Evolutionary conservation across 768 basidiomycete species (phyloP).

Genomic region (Lactarius akahatsu): DNA sequence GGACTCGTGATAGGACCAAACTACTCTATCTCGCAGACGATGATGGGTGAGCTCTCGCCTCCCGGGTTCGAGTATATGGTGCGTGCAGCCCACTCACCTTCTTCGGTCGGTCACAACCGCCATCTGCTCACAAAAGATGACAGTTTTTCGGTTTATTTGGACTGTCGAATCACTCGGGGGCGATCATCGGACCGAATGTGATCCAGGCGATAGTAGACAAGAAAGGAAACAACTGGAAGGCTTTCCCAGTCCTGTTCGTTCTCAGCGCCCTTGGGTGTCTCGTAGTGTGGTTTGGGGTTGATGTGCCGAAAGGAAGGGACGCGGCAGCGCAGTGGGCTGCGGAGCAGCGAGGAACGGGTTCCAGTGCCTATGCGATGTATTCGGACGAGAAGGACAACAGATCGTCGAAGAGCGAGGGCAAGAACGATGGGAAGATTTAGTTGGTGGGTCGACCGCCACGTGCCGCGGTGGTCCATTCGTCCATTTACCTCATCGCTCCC

Average conservation of each 20-base stretch:
- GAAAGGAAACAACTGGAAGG: constrained; percentile 74
- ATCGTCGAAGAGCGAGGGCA: background rate
- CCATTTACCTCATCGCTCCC: too few relatives aligned
- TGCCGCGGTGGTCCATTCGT: background rate
- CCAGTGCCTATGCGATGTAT: background rate
- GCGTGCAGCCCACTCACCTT: background rate
- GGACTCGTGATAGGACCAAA: constrained; percentile 85
- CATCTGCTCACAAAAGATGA: background rate
- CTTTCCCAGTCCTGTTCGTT: constrained; percentile 81
- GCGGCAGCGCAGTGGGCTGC: constrained; percentile 43
- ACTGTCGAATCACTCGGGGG: constrained; percentile 56
- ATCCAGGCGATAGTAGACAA: constrained; percentile 78
- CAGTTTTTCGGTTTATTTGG: constrained; percentile 74
- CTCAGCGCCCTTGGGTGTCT: constrained; percentile 63
- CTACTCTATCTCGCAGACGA: constrained; percentile 82
- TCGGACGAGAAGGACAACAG: background rate
- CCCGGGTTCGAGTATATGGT: constrained; percentile 86
- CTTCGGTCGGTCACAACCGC: background rate
- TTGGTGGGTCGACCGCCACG: too few relatives aligned
- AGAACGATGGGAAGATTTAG: background rate
- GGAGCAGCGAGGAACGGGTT: constrained; percentile 21
- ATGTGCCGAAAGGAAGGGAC: constrained; percentile 39
- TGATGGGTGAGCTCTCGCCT: constrained; percentile 88
- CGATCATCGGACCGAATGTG: constrained; percentile 83
- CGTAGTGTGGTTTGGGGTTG: constrained; percentile 69